A percentile compares a stretch with the other conserved stretches of the same genome.
phyloP scores from a whole-genome alignment of 1,139 yeast species.

The Lodderomyces margitis region DNA sequence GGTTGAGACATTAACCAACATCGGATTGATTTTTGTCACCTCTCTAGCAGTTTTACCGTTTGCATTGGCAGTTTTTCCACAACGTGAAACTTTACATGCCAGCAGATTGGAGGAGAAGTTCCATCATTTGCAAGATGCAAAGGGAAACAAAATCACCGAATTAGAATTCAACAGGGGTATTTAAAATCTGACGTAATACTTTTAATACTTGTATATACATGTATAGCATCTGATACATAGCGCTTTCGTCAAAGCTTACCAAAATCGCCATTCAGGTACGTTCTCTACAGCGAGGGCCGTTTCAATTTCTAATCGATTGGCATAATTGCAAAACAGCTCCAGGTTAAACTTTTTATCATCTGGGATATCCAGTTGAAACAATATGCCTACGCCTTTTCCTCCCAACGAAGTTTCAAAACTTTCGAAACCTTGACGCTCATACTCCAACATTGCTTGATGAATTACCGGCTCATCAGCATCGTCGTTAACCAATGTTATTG shows the following conservation, averaged over 20 bases:
- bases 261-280: constrained; percentile 55
- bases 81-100: constrained; percentile 63
- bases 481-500: constrained; percentile 74
- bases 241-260: constrained; percentile 47
- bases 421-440: constrained; percentile 57
- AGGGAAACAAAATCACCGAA: constrained; percentile 55
- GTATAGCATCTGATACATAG: not conserved
- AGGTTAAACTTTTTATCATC: constrained; percentile 20
- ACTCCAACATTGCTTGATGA: constrained; percentile 35
- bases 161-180: constrained; percentile 94
- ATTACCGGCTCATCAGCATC: constrained; percentile 32
- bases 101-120: constrained; percentile 62
- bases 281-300: constrained; percentile 40
- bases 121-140: constrained; percentile 59
- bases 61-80: constrained; percentile 95
- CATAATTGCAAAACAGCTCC: constrained; percentile 35
- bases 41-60: constrained; percentile 88
- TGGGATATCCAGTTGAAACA: constrained; percentile 19
- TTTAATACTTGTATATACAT: constrained; percentile 4
- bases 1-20: constrained; percentile 65
- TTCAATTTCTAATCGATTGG: constrained; percentile 48
- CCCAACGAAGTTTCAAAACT: constrained; percentile 84
- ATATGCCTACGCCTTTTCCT: constrained; percentile 79
- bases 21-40: constrained; percentile 82
- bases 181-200: constrained; percentile 24